phyloP scores from a whole-genome alignment of 1,284 basidiomycete genomes.

The Apiotrichum domesticum region DNA sequence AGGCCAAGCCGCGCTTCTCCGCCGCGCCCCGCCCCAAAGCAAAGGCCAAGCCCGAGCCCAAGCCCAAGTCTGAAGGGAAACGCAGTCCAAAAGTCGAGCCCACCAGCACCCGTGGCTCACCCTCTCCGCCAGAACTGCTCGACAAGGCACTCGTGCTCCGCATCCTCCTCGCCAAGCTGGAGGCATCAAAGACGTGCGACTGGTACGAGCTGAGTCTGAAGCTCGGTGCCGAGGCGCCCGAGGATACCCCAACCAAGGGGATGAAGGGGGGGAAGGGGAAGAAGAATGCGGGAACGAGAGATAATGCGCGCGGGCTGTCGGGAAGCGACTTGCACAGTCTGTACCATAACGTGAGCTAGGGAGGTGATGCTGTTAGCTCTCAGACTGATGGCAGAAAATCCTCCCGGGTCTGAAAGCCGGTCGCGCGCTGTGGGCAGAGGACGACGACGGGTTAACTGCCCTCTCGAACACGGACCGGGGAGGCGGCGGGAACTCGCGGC shows the following conservation, averaged over 20 bases:
- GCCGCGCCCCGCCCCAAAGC: background rate
- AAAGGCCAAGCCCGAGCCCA: too few species aligned
- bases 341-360: conserved; percentile 28
- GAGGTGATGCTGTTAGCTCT: too few species aligned
- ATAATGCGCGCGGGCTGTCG: conserved; percentile 5
- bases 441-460: background rate
- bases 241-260: background rate
- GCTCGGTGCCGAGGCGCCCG: background rate
- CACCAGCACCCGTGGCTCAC: background rate
- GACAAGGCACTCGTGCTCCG: conserved; percentile 21
- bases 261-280: background rate
- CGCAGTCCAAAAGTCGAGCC: background rate
- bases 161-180: conserved; percentile 30
- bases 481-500: too few species aligned
- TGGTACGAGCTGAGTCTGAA: conserved; percentile 26
- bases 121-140: background rate
- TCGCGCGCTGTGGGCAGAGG: conserved; percentile 19
- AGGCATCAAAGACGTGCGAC: conserved; percentile 24
- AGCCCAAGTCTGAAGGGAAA: background rate
- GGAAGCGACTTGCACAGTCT: conserved; percentile 27
- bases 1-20: background rate
- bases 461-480: too few species aligned
- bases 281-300: background rate
- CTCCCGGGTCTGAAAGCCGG: conserved; percentile 26
- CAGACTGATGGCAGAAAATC: conserved; percentile 19